Conservation (phyloP, 208 protist species). For the Porcisia deanei region DNA sequence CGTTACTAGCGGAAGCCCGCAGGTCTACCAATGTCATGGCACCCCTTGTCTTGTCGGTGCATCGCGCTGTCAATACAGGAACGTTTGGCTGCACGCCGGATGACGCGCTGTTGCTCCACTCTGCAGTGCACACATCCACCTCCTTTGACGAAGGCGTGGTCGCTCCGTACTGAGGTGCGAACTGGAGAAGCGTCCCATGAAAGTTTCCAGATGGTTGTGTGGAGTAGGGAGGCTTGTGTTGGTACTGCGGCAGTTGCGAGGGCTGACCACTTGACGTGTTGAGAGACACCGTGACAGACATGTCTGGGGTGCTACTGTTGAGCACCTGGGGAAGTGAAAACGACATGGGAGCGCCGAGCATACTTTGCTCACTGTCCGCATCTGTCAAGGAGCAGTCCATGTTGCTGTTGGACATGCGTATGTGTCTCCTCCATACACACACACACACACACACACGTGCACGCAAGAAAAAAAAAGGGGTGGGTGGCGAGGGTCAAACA, state of each 20-base stretch:
- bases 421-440: neutral
- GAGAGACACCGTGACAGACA: neutral
- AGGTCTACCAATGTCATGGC: neutral
- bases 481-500: too few relatives aligned
- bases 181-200: neutral
- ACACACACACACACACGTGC: neutral
- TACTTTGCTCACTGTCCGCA: neutral
- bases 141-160: neutral
- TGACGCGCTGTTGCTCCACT: slow-evolving; percentile 6
- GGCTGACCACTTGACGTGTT: slow-evolving; percentile 2
- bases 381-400: slow-evolving; percentile 11
- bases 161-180: neutral
- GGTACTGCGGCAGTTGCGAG: neutral
- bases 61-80: neutral
- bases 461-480: neutral
- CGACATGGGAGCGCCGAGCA: neutral
- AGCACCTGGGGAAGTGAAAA: slow-evolving; percentile 9
- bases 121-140: neutral
- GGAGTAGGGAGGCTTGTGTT: neutral
- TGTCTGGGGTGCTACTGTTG: neutral
- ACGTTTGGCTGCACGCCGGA: slow-evolving; percentile 9
- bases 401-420: neutral
- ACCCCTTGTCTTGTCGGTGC: neutral
- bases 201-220: neutral
- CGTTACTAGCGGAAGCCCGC: neutral